Evolutionary conservation across 805 yeast genomes (phyloP), one percentile per base, ranked within the genome.

Genomic region (Blastobotrys peoriensis): DNA sequence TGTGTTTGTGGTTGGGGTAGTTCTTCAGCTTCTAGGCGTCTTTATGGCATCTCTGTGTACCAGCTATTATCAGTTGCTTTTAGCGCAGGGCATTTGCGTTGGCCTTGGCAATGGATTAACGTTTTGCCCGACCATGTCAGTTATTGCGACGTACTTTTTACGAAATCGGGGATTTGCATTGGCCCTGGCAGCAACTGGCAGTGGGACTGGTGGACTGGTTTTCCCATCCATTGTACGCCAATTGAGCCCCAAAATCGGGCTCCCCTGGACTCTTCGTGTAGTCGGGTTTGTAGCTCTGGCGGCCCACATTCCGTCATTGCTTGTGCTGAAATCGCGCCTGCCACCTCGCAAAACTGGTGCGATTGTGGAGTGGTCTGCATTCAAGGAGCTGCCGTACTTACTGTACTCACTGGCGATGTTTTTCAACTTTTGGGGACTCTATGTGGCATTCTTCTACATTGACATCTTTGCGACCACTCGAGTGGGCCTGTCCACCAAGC

Each of bases 171-270:
- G 70, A 4, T 54, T 68, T 28, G 78, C 75, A 3, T 60, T 67
- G 17, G 73, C 76, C 2, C 48, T 73, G 4, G 73, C 73, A 0
- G 70, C 76, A 1, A 55, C 70, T 5, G 80, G 80, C 13, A 75
- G 79, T 0, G 69, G 77, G 3, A 53, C 74, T 8, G 81, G 81
- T 3, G 77, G 78, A 10, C 59, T 73, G 42, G 44, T 71, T 18
- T 73, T 71, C 54, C 76, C 79, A 10, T 58, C 73, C 36, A 63
- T 71, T 64, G 65, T 75, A 15, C 66, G 72, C 36, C 57, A 56
- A 16, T 57, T 75, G 38, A 67, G 70, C 41, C 47, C 52, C 4
- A 52, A 58, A 5, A 63, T 73, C n/a, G 80, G 79, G 1, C 76
- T 70, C 53, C 65, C 62, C 9, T 75, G 79, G 79, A 70, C 75